These are phyloP conservation scores for Phialophora macrospora DNA, from an alignment of 2,329 filamentous ascomycete species.

Conservation along the genomic window DNA sequence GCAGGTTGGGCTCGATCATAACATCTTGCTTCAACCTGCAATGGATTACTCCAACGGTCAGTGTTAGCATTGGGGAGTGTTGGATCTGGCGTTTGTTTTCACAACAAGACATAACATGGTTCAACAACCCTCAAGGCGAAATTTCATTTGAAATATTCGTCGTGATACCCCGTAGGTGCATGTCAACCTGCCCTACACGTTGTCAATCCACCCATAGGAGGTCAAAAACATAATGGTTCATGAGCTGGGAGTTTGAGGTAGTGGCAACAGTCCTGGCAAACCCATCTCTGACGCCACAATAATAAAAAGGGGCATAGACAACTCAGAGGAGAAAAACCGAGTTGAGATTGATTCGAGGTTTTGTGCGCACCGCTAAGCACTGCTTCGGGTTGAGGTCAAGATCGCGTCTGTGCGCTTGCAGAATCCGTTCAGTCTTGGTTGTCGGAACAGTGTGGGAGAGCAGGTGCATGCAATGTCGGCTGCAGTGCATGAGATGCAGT, in stretches of 20 bases:
- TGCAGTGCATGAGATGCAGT: conserved; percentile 2
- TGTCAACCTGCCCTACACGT: conserved; percentile 36
- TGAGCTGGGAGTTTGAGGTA: not conserved
- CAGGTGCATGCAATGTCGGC: not conserved
- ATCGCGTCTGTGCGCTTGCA: not conserved
- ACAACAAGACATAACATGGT: conserved; percentile 77
- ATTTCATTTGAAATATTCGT: conserved; percentile 30
- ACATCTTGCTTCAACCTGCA: conserved; percentile 66
- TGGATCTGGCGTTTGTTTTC: conserved; percentile 78
- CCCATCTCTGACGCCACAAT: not conserved
- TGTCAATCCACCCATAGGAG: not conserved
- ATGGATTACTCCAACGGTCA: conserved; percentile 38
- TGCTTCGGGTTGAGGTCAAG: not conserved
- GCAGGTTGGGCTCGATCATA: conserved; percentile 64
- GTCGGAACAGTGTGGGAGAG: not conserved
- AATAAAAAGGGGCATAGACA: not conserved
- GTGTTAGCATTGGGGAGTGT: conserved; percentile 62
- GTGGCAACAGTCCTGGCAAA: not conserved
- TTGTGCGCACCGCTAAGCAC: not conserved
- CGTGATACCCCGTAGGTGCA: conserved; percentile 38
- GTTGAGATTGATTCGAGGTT: not conserved
- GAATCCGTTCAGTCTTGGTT: not conserved
- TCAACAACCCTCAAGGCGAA: conserved; percentile 68
- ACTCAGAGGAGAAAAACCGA: not conserved
- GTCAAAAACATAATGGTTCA: not conserved